These are phyloP conservation scores for Globisporangium rhizosaccharum DNA, from an alignment of 352 stramenopile species.

Conservation along the genomic window DNA sequence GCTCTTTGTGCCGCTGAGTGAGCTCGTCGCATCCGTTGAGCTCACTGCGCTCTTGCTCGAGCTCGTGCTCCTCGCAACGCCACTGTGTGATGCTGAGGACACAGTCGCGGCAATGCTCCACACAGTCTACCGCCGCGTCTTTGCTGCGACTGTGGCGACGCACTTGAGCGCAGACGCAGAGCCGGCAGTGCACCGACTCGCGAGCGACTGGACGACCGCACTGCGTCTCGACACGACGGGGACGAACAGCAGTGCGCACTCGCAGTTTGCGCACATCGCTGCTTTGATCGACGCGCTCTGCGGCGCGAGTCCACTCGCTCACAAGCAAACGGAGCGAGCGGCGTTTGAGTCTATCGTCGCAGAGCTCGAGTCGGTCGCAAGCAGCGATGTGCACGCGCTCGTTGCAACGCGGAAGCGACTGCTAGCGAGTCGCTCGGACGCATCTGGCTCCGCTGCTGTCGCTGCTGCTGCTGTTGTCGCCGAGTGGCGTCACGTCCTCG, in stretches of 20 bases:
- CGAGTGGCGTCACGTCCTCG: constrained; percentile 22
- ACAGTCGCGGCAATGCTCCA: neutral
- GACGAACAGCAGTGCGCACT: neutral
- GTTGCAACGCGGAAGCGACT: neutral
- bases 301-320: constrained; percentile 4
- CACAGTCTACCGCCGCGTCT: constrained; percentile 2
- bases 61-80: constrained; percentile 3
- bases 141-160: neutral
- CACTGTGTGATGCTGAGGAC: neutral
- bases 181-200: neutral
- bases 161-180: neutral
- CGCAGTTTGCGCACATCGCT: neutral
- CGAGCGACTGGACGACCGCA: constrained; percentile 3
- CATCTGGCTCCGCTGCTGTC: no score
- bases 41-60: constrained; percentile 13
- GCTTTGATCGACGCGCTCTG: neutral
- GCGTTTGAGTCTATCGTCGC: constrained; percentile 10
- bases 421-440: neutral
- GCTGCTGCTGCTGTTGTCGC: constrained; percentile 16
- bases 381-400: constrained; percentile 26
- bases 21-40: constrained; percentile 11
- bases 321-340: constrained; percentile 1
- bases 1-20: constrained; percentile 9
- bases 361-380: constrained; percentile 26
- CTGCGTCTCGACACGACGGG: neutral